These are phyloP conservation scores for Cyberlindnera mississippiensis DNA, from an alignment of 805 yeast species.

Conservation along the genomic window DNA sequence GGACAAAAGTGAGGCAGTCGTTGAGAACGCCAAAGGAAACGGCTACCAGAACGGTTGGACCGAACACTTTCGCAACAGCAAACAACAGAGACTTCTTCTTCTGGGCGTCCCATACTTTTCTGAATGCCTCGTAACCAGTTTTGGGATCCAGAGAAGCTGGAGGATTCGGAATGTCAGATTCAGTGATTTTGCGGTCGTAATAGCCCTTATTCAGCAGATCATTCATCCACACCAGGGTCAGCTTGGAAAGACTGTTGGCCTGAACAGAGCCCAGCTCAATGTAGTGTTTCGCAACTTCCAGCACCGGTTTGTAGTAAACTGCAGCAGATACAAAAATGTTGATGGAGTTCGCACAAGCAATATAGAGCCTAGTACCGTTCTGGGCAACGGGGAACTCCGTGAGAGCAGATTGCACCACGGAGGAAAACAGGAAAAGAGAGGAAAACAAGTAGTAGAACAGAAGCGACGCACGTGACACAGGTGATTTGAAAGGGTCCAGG, in stretches of 20 bases:
- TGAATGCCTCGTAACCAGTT: constrained; percentile 46
- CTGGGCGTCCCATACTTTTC: constrained; percentile 59
- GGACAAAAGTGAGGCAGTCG: constrained; percentile 79
- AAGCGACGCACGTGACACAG: constrained; percentile 60
- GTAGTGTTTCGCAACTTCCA: constrained; percentile 37
- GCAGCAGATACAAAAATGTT: constrained; percentile 17
- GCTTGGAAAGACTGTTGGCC: constrained; percentile 68
- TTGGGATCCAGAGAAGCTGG: constrained; percentile 64
- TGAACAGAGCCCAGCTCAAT: constrained; percentile 41
- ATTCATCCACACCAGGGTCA: constrained; percentile 92
- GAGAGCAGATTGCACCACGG: constrained; percentile 37
- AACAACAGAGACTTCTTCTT: constrained; percentile 45
- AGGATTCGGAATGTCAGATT: constrained; percentile 72
- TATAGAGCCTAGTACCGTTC: constrained; percentile 26
- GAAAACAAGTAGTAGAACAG: constrained; percentile 73
- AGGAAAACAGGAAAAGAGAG: constrained; percentile 41
- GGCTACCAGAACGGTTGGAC: constrained; percentile 62
- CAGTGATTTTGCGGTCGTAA: constrained; percentile 40
- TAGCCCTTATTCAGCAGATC: constrained; percentile 77
- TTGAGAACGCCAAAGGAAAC: constrained; percentile 69
- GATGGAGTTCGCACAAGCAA: constrained; percentile 4
- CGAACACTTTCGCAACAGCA: constrained; percentile 72
- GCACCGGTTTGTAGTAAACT: constrained; percentile 34
- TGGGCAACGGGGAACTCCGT: constrained; percentile 26
- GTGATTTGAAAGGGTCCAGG: constrained; percentile 39